Conservation (phyloP, 441 rosid species). For the Pelargonium myrrhifolium region DNA sequence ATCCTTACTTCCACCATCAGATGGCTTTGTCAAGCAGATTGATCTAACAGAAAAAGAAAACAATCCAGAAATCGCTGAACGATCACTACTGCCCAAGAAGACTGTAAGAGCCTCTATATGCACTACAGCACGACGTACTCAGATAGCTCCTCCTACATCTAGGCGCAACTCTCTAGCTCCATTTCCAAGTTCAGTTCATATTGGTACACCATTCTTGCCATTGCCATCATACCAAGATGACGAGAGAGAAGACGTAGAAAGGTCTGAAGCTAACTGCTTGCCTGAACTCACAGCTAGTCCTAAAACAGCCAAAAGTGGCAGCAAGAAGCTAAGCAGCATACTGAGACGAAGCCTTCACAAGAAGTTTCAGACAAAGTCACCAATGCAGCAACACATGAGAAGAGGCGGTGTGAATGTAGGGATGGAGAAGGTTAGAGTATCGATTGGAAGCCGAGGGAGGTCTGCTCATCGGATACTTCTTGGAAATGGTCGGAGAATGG, state of each 20-base stretch:
- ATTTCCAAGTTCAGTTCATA: constrained; percentile 32
- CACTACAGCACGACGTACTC: constrained; percentile 32
- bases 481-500: constrained; percentile 46
- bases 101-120: constrained; percentile 76
- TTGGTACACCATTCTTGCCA: constrained; percentile 27
- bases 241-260: constrained; percentile 31
- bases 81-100: constrained; percentile 45
- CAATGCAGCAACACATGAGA: constrained; percentile 60
- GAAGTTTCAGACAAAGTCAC: constrained; percentile 51
- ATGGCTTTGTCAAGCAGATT: constrained; percentile 31
- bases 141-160: constrained; percentile 38
- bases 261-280: constrained; percentile 24
- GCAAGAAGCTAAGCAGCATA: constrained; percentile 49
- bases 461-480: constrained; percentile 49
- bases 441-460: constrained; percentile 82
- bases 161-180: constrained; percentile 81
- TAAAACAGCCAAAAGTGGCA: constrained; percentile 34
- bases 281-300: constrained; percentile 56
- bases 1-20: constrained; percentile 29
- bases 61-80: constrained; percentile 58
- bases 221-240: constrained; percentile 25
- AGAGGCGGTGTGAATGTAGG: constrained; percentile 79
- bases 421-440: constrained; percentile 73
- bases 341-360: constrained; percentile 71
- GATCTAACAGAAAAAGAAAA: constrained; percentile 76